Evolutionary conservation across 1,284 basidiomycete species (phyloP).

Genomic region (Phellopilus nigrolimitatus): DNA sequence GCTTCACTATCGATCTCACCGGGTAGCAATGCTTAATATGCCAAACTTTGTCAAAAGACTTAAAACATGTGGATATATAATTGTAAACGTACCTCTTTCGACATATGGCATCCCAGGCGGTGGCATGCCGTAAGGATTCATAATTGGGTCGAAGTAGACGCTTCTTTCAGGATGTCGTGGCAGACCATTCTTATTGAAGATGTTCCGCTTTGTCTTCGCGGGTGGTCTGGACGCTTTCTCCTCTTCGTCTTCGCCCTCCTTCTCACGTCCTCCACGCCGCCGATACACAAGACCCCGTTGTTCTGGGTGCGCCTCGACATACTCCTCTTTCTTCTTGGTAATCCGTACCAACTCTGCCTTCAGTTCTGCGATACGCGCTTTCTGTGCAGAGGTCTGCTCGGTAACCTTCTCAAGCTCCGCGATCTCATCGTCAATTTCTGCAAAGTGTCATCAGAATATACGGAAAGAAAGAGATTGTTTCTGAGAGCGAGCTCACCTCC

Average conservation of each 20-base stretch:
- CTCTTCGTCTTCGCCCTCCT: conserved; percentile 33
- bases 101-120: conserved; percentile 95
- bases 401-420: conserved; percentile 49
- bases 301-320: conserved; percentile 88
- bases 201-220: conserved; percentile 48
- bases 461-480: neutral
- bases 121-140: conserved; percentile 94
- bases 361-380: conserved; percentile 55
- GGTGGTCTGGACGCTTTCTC: conserved; percentile 21
- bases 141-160: conserved; percentile 87
- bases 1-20: conserved; percentile 61
- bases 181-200: conserved; percentile 79
- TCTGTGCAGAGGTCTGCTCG: conserved; percentile 44
- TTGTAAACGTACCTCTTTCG: conserved; percentile 63
- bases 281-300: conserved; percentile 74
- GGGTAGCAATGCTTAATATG: conserved; percentile 46
- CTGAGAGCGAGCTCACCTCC: conserved; percentile 44
- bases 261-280: conserved; percentile 41
- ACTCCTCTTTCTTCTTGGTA: conserved; percentile 83
- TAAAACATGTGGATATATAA: neutral
- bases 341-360: conserved; percentile 77
- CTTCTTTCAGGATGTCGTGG: conserved; percentile 84
- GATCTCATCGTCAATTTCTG: conserved; percentile 71
- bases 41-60: conserved; percentile 8
- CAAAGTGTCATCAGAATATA: neutral